A percentile compares a stretch with the other conserved stretches of the same genome.
Conservation (phyloP, 2,329 filamentous ascomycete species). For the Fusarium ramigenum region DNA sequence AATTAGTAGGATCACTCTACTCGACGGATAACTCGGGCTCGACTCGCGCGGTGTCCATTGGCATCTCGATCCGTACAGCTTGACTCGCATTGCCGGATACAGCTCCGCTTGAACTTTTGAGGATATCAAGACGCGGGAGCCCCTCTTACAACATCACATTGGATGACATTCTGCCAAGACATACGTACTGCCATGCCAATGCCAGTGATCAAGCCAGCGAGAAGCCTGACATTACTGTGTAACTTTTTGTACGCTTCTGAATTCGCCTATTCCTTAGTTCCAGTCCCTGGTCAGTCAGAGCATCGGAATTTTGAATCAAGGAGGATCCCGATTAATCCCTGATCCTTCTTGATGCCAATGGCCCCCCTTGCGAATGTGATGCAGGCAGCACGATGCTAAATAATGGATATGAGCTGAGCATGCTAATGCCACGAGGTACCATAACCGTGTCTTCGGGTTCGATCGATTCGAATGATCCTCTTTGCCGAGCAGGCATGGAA, state of each 20-base stretch:
- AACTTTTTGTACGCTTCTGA: not conserved
- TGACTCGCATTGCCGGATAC: slow-evolving; percentile 20
- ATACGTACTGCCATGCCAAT: not conserved
- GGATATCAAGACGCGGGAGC: not conserved
- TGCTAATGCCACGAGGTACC: not conserved
- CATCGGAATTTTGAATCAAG: slow-evolving; percentile 8
- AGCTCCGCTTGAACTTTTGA: not conserved
- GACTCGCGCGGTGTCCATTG: slow-evolving; percentile 10
- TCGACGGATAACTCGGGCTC: slow-evolving; percentile 20
- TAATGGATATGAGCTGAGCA: not conserved
- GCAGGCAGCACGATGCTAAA: not conserved
- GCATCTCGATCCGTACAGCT: slow-evolving; percentile 7
- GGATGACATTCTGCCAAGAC: slow-evolving; percentile 29
- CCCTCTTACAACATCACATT: slow-evolving; percentile 14
- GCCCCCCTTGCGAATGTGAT: slow-evolving; percentile 1
- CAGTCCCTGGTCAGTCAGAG: not conserved
- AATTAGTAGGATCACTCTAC: slow-evolving; percentile 7
- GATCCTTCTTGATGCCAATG: slow-evolving; percentile 7
- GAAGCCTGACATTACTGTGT: slow-evolving; percentile 12
- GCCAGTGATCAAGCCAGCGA: slow-evolving; percentile 9
- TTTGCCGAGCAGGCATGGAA: not conserved
- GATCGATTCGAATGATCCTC: slow-evolving; percentile 12
- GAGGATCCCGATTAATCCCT: slow-evolving; percentile 23
- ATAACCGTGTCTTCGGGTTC: slow-evolving; percentile 19
- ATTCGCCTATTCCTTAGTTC: slow-evolving; percentile 20